Evolutionary conservation across 1,284 basidiomycete species (phyloP).

Genomic region (Athelia sp.): DNA sequence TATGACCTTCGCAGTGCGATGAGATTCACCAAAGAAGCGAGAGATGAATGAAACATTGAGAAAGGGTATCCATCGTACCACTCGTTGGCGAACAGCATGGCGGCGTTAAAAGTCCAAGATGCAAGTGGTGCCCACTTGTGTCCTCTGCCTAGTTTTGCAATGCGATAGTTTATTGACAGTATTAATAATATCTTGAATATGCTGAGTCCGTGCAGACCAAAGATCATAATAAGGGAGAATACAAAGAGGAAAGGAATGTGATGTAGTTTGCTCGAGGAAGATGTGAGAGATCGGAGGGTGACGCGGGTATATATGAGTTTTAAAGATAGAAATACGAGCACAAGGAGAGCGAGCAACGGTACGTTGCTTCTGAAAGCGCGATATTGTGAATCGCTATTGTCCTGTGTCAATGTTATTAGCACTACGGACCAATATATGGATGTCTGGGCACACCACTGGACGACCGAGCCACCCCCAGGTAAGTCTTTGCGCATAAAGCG

Average conservation of each 20-base stretch:
- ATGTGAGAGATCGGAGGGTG: slow-evolving; percentile 14
- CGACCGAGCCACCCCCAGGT: slow-evolving; percentile 68
- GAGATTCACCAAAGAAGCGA: slow-evolving; percentile 49
- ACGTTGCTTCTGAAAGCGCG: slow-evolving; percentile 78
- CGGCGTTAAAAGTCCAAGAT: slow-evolving; percentile 77
- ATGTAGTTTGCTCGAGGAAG: slow-evolving; percentile 28
- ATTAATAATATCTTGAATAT: slow-evolving; percentile 77
- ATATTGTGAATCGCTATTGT: slow-evolving; percentile 85
- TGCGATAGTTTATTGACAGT: slow-evolving; percentile 64
- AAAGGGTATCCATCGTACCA: slow-evolving; percentile 75
- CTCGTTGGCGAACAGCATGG: slow-evolving; percentile 78
- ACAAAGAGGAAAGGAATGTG: slow-evolving; percentile 52
- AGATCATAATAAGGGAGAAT: slow-evolving; percentile 67
- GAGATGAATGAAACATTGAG: slow-evolving; percentile 45
- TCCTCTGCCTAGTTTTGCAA: slow-evolving; percentile 46
- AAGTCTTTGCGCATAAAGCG: slow-evolving; percentile 53
- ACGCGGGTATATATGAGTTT: slow-evolving; percentile 39
- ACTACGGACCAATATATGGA: too few relatives aligned
- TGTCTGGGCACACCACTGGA: slow-evolving; percentile 40
- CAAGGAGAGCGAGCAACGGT: slow-evolving; percentile 51
- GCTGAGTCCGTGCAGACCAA: slow-evolving; percentile 85
- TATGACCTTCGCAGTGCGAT: neutral
- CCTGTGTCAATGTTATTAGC: slow-evolving; percentile 39
- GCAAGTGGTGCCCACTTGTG: slow-evolving; percentile 43
- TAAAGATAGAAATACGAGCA: slow-evolving; percentile 38